Evolutionary conservation across 78 protist species (phyloP).

Genomic region (Blattamonas nauphoetae): DNA sequence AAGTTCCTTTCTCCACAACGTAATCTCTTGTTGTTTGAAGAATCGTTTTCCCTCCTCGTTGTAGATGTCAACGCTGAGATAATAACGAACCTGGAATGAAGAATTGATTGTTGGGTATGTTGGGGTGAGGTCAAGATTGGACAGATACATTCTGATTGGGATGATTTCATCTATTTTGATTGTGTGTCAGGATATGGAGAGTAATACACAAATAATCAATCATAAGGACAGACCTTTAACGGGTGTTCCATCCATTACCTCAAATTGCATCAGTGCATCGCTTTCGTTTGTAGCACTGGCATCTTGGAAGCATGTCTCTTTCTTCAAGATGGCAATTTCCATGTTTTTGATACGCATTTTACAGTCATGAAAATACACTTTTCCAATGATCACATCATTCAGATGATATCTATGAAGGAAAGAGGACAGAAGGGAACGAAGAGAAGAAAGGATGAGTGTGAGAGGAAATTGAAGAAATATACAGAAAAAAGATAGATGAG

Average conservation of each 20-base stretch:
- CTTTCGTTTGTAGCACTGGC: slow-evolving; percentile 34
- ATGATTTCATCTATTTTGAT: slow-evolving; percentile 61
- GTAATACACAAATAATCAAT: not conserved
- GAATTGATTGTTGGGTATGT: slow-evolving; percentile 74
- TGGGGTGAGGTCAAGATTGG: slow-evolving; percentile 79
- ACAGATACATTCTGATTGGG: slow-evolving; percentile 88
- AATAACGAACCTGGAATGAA: slow-evolving; percentile 52
- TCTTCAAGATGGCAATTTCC: slow-evolving; percentile 77
- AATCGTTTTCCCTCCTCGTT: too few species aligned
- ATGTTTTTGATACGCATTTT: slow-evolving; percentile 70
- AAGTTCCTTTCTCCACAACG: too few species aligned
- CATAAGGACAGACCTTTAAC: slow-evolving; percentile 43
- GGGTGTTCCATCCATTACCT: slow-evolving; percentile 96
- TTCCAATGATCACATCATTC: slow-evolving; percentile 79
- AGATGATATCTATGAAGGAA: slow-evolving; percentile 47
- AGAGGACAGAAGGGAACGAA: not conserved
- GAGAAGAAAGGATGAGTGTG: not conserved
- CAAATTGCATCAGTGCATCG: slow-evolving; percentile 84
- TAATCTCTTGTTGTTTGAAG: too few species aligned
- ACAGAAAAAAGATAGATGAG: not conserved
- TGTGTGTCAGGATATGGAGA: not conserved
- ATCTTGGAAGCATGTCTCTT: slow-evolving; percentile 55
- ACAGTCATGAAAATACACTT: slow-evolving; percentile 71
- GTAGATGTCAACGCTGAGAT: too few species aligned
- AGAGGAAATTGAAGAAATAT: not conserved